Conservation (phyloP, 2,329 filamentous ascomycete species). For the Eutypella sp. region DNA sequence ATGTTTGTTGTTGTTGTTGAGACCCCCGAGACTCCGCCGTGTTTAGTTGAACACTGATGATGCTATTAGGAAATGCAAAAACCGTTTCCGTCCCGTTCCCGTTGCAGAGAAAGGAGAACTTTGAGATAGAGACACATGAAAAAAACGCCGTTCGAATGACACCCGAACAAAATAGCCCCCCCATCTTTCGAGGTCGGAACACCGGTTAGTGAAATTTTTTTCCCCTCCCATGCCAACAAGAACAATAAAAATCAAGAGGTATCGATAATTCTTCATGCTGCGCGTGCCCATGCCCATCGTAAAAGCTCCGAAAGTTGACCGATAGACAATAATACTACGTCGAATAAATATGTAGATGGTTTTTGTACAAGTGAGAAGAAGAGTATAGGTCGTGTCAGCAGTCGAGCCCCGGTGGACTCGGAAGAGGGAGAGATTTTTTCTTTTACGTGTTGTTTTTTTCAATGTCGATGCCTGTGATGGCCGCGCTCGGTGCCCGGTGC, state of each 20-base stretch:
- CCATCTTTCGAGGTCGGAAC: slow-evolving; percentile 35
- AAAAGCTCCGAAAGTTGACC: slow-evolving; percentile 20
- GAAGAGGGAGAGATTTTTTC: slow-evolving; percentile 30
- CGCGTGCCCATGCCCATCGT: slow-evolving; percentile 36
- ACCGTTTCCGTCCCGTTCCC: no score
- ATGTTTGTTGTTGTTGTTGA: no score
- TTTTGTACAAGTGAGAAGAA: slow-evolving; percentile 41
- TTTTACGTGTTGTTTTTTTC: no score
- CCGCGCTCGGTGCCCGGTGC: slow-evolving; percentile 40
- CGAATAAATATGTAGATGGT: slow-evolving; percentile 39
- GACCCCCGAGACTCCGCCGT: slow-evolving; percentile 40
- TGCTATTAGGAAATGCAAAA: slow-evolving; percentile 47
- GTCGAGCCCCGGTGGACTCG: slow-evolving; percentile 21
- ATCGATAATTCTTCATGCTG: slow-evolving; percentile 40
- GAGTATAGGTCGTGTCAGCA: slow-evolving; percentile 26
- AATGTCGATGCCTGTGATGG: slow-evolving; percentile 39
- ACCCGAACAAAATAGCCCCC: slow-evolving; percentile 33
- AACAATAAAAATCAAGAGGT: slow-evolving; percentile 36
- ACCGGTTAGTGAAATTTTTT: slow-evolving; percentile 26
- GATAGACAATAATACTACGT: slow-evolving; percentile 36
- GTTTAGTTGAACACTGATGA: slow-evolving; percentile 42
- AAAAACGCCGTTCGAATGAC: slow-evolving; percentile 40
- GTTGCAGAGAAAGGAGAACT: no score
- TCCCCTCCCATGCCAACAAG: slow-evolving; percentile 24
- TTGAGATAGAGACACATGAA: no score